phyloP scores from a whole-genome alignment of 179 eudicot genomes.

The Silene vulgaris region DNA sequence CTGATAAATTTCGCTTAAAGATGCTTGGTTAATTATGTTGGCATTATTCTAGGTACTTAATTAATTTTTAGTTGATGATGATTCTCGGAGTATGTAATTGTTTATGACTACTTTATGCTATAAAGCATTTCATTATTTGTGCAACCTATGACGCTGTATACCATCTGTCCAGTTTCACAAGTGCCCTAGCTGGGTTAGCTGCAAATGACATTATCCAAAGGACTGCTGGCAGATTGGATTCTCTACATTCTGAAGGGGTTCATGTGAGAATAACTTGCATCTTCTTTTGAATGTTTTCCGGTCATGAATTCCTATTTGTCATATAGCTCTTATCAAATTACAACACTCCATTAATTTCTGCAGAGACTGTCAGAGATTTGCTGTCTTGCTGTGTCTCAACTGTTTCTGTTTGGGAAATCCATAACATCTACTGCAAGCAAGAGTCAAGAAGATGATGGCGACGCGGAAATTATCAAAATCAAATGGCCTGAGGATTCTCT shows the following conservation, averaged over 20 bases:
- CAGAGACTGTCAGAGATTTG: conserved; percentile 95
- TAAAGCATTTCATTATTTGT: background rate
- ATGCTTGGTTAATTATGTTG: background rate
- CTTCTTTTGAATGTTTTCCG: conserved; percentile 5
- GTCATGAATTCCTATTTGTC: background rate
- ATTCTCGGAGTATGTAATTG: background rate
- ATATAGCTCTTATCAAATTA: background rate
- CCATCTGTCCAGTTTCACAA: conserved; percentile 63
- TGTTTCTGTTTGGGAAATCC: conserved; percentile 82
- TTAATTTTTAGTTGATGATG: background rate
- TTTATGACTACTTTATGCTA: too few species aligned
- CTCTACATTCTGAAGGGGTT: conserved; percentile 97
- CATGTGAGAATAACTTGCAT: conserved; percentile 45
- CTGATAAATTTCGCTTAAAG: background rate
- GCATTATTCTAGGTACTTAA: conserved; percentile 8
- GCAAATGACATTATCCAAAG: conserved; percentile 75
- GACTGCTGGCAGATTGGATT: conserved; percentile 81
- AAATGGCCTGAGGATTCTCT: conserved; percentile 91
- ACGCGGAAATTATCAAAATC: conserved; percentile 41
- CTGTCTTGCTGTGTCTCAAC: conserved; percentile 79
- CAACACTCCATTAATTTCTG: conserved; percentile 9
- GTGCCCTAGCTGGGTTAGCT: conserved; percentile 61
- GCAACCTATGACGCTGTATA: conserved; percentile 6
- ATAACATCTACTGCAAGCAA: conserved; percentile 63
- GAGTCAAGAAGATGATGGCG: conserved; percentile 44